These are phyloP conservation scores for Excoecaria agallocha DNA, from an alignment of 345 rosid species.

Conservation along the genomic window DNA sequence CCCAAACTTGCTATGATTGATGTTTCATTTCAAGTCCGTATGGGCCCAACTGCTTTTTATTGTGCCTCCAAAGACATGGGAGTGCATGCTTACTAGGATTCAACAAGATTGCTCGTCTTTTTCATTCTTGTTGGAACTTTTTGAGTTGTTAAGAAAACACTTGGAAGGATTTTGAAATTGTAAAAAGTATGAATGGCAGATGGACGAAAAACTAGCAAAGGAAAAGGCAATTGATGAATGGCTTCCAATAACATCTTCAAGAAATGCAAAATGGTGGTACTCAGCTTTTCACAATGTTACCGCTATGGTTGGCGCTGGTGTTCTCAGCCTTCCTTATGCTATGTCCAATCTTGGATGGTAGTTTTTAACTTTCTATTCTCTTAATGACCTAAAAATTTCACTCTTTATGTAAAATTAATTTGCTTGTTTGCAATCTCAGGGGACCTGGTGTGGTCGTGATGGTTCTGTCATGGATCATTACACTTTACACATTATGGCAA, in stretches of 20 bases:
- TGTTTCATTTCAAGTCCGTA: no score
- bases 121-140: no score
- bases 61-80: no score
- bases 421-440: slow-evolving; percentile 6
- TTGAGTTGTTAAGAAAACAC: background rate
- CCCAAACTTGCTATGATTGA: no score
- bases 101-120: no score
- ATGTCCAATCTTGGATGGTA: slow-evolving; percentile 37
- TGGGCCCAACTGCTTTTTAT: no score
- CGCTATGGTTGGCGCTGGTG: slow-evolving; percentile 40
- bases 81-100: background rate
- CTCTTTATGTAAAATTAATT: no score
- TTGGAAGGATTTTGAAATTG: background rate
- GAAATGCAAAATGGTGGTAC: slow-evolving; percentile 42
- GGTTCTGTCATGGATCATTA: slow-evolving; percentile 29
- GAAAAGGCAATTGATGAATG: slow-evolving; percentile 31
- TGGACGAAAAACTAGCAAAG: slow-evolving; percentile 19
- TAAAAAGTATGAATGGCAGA: background rate
- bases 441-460: slow-evolving; percentile 33
- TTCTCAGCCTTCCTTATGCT: slow-evolving; percentile 36
- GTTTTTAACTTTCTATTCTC: background rate
- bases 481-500: slow-evolving; percentile 33
- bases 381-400: no score
- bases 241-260: slow-evolving; percentile 34
- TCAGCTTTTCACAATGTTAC: slow-evolving; percentile 38